Evolutionary conservation across 2,329 filamentous ascomycete genomes (phyloP).

Genomic region (Cladosporium phlei): DNA sequence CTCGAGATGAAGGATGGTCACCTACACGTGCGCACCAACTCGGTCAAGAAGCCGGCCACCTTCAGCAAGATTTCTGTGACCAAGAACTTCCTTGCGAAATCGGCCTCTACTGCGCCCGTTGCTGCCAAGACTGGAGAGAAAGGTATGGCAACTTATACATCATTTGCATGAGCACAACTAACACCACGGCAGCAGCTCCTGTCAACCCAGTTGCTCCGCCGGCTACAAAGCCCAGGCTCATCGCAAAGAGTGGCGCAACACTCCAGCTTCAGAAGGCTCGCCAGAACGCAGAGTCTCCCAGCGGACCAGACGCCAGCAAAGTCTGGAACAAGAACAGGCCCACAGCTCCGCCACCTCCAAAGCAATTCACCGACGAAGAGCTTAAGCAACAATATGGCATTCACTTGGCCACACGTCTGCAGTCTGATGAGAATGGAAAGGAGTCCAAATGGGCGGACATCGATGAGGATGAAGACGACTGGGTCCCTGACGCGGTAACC

Average conservation of each 20-base stretch:
- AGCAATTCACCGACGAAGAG: conserved; percentile 82
- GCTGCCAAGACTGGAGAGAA: conserved; percentile 19
- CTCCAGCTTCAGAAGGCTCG: conserved; percentile 40
- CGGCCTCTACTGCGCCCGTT: conserved; percentile 48
- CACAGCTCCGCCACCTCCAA: conserved; percentile 63
- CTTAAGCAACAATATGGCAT: conserved; percentile 79
- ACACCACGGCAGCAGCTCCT: conserved; percentile 16
- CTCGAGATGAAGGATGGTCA: conserved; percentile 51
- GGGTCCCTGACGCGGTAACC: conserved; percentile 77
- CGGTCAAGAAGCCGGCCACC: conserved; percentile 67
- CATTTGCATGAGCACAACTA: conserved; percentile 15
- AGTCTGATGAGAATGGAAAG: conserved; percentile 67
- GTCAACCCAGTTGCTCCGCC: conserved; percentile 46
- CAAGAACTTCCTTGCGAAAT: conserved; percentile 77
- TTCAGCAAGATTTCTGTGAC: conserved; percentile 87
- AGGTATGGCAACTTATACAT: conserved; percentile 15
- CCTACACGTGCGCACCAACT: conserved; percentile 53
- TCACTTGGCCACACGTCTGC: conserved; percentile 73
- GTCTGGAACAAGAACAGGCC: conserved; percentile 89
- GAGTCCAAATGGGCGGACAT: conserved; percentile 87
- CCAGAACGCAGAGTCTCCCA: conserved; percentile 30
- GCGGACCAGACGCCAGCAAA: conserved; percentile 63
- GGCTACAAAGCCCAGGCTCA: conserved; percentile 58
- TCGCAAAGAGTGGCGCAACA: conserved; percentile 67
- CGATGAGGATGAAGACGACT: conserved; percentile 82